Base-by-base conservation (phyloP, 148 eudicot species). In the Spergularia marina region DNA sequence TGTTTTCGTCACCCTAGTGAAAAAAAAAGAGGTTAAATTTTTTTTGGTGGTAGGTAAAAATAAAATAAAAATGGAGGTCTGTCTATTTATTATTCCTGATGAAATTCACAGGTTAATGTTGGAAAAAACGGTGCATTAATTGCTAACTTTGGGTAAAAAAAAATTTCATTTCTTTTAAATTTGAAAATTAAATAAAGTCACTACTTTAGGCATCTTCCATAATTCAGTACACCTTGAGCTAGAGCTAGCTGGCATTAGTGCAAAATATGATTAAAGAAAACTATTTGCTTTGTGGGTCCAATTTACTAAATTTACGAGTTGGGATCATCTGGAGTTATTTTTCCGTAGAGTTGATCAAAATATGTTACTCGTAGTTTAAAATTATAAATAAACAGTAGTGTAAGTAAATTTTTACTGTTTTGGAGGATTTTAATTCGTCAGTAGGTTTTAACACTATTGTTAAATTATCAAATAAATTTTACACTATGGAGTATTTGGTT, bases 181-280 rank as follows among this genome's bases (percentile, higher is more conserved):
- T 66, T 7, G 17, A 17, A 66, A 41, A 44, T 6, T 14, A 66
- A n/a, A 40, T 44, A 41, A 66, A 66, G 70, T 17, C 70, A 44
- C 53, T 66, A 17, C 53, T 70, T 53, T 30, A 70, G 72, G 73
- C 47, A 70, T 70, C 7, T 53, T 66, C 16, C 12, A 25, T 53
- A 53, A 70, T 52, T 70, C 44, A 25, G 44, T 12, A 47, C 36
- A 70, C 25, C 0, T 67, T 68, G 40, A 49, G 13, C 56, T 49
- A 21, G 11, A 40, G 71, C 71, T 68, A 68, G 71, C 57, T 68
- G 71, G 71, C 71, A 18, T 1, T 51, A 68, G 17, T 68, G 70
- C 53, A 16, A 44, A 67, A 44, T 59, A 44, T 59, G 12, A 21
- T 59, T 20, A 59, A 59, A 1, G 11, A 59, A 59, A 10, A 30